phyloP scores from a whole-genome alignment of 306 rosid species.

The Potentilla sterilis region DNA sequence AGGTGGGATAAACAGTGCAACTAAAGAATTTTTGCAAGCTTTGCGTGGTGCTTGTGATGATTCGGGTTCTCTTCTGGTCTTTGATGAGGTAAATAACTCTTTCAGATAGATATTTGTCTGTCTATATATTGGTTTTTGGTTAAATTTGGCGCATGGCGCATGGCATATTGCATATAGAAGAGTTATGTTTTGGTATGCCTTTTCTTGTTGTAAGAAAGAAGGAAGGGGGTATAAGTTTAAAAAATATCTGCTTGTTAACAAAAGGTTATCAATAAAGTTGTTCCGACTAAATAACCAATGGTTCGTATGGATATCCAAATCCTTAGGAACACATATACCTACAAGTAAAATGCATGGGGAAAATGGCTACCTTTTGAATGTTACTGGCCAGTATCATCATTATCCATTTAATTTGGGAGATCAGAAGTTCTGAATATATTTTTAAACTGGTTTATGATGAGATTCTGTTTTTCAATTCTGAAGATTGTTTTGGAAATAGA shows the following conservation, averaged over 20 bases:
- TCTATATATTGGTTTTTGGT: background rate
- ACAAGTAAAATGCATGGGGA: background rate
- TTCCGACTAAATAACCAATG: background rate
- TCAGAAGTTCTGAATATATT: background rate
- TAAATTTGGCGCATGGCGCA: background rate
- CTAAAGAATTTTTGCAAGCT: conserved; percentile 70
- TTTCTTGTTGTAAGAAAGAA: background rate
- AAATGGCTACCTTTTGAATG: background rate
- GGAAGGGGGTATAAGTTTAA: background rate
- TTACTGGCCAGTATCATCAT: background rate
- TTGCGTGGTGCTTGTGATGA: conserved; percentile 76
- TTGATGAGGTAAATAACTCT: conserved; percentile 65
- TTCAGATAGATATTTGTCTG: background rate
- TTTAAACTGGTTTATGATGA: background rate
- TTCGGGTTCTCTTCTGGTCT: conserved; percentile 66
- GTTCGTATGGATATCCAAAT: background rate
- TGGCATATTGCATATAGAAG: background rate
- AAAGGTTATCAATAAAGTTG: background rate
- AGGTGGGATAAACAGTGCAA: conserved; percentile 41
- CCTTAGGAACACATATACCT: background rate
- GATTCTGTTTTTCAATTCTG: background rate
- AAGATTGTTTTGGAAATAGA: background rate
- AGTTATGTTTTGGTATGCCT: background rate
- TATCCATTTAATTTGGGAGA: background rate
- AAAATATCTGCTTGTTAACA: background rate